Conservation (phyloP, 768 basidiomycete genomes). For the Coprinopsis strossmayeri region DNA sequence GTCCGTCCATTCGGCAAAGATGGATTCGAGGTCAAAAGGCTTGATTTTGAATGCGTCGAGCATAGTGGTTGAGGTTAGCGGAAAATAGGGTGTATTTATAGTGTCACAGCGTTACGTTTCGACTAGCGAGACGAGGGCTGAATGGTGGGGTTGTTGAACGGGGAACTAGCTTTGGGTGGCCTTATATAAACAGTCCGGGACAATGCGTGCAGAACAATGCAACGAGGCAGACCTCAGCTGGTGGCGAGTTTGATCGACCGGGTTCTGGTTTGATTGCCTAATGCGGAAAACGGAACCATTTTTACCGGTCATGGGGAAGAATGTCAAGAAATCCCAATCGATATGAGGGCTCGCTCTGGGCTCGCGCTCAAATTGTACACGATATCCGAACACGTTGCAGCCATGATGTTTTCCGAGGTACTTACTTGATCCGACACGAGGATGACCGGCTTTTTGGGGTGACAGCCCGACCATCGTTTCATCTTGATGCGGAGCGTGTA, state of each 20-base stretch:
- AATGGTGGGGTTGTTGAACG: background rate
- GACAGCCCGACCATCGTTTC: background rate
- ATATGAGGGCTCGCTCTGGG: background rate
- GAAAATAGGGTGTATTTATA: background rate
- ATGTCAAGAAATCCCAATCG: background rate
- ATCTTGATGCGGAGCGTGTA: background rate
- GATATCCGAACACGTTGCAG: slow-evolving; percentile 2
- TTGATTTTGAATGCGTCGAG: slow-evolving; percentile 78
- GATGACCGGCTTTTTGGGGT: background rate
- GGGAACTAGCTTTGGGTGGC: background rate
- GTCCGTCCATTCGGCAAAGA: slow-evolving; percentile 59
- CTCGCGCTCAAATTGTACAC: no score
- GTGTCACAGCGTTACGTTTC: background rate
- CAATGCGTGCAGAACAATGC: background rate
- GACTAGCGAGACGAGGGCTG: background rate
- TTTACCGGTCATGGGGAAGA: background rate
- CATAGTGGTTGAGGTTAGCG: slow-evolving; percentile 24
- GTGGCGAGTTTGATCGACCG: no score
- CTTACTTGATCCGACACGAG: no score
- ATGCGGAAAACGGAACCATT: background rate
- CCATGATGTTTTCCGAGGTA: background rate
- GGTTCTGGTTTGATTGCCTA: no score
- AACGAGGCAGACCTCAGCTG: background rate
- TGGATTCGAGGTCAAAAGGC: slow-evolving; percentile 65
- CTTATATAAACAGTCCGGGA: background rate